Evolutionary conservation across 768 basidiomycete species (phyloP).

Genomic region (Auriscalpium orientale): DNA sequence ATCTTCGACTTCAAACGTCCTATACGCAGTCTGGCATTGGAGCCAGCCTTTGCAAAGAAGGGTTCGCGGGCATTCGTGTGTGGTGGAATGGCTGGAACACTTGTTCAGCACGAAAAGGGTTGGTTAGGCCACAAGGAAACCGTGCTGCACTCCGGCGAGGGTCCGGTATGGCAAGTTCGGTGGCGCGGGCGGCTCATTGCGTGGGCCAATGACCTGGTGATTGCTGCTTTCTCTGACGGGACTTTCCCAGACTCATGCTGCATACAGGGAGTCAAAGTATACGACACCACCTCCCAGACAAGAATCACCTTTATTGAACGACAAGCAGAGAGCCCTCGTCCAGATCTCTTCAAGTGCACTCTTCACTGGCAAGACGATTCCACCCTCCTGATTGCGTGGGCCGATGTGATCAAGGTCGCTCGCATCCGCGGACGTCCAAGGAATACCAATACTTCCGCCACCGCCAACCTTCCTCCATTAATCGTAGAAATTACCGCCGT

Average conservation of each 20-base stretch:
- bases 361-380: conserved; percentile 90
- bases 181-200: conserved; percentile 87
- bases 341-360: conserved; percentile 91
- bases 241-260: not conserved
- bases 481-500: conserved; percentile 85
- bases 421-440: conserved; percentile 61
- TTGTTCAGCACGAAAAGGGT: conserved; percentile 89
- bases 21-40: conserved; percentile 82
- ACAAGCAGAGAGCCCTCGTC: conserved; percentile 73
- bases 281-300: conserved; percentile 70
- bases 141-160: conserved; percentile 74
- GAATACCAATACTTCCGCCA: conserved; percentile 32
- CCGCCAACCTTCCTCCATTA: conserved; percentile 47
- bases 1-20: conserved; percentile 88
- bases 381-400: conserved; percentile 90
- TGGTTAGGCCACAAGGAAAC: conserved; percentile 96
- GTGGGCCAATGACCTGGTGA: conserved; percentile 90
- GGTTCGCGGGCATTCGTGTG: conserved; percentile 76
- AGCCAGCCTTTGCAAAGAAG: conserved; percentile 81
- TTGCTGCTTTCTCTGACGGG: conserved; percentile 14
- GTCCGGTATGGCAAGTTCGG: conserved; percentile 86
- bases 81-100: conserved; percentile 83
- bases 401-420: conserved; percentile 86
- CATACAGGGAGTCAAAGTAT: conserved; percentile 83
- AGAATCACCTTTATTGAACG: conserved; percentile 84